Evolutionary conservation across 345 rosid species (phyloP), one percentile per base, ranked within the genome.

Genomic region (Dovyalis caffra): DNA sequence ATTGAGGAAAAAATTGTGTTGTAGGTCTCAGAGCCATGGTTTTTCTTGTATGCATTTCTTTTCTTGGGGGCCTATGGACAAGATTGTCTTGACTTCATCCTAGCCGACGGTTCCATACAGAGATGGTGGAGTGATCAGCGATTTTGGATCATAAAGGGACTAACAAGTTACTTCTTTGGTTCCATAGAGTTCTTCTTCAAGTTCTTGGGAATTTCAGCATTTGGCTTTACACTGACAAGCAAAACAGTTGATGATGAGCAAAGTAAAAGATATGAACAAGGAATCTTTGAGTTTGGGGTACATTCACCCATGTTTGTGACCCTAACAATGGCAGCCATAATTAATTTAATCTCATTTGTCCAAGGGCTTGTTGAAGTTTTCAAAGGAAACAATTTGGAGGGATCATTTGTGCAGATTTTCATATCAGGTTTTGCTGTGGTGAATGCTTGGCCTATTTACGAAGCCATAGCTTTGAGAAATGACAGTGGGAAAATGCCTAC

Each of bases 121-220:
- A 82, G 69, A 63, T 92, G 98, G 98, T 90, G 93, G 93, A 90
- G 83, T 65, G 90, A 86, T 73, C 97, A 88, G 67, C 83, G 97
- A 69, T 89, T 88, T 57, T 91, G 88, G 88, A 53, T 76, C 63
- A 65, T 92, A 38, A 85, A 81, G 43, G 90, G 95, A 21, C 25
- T 85, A 8, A 69, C 97, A 32, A 72, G 90, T 66, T 73, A 9
- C 72, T 20, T 82, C 0, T 86, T 87, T 53, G 90, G 90, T 5
- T 10, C 66, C 21, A 23, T 76, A 9, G 90, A 90, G 80, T 91
- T 60, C 83, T 9, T 77, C 0, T 87, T 87, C 61, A 88, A 85
- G 70, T 65, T 66, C 58, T 57, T 91, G 18, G 90, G 90, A 47
- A 33, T 92, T 8, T 80, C 89, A 15, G 35, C 83, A 0, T 78